phyloP scores from a whole-genome alignment of 768 basidiomycete genomes.

The Ephemerocybe angulata region DNA sequence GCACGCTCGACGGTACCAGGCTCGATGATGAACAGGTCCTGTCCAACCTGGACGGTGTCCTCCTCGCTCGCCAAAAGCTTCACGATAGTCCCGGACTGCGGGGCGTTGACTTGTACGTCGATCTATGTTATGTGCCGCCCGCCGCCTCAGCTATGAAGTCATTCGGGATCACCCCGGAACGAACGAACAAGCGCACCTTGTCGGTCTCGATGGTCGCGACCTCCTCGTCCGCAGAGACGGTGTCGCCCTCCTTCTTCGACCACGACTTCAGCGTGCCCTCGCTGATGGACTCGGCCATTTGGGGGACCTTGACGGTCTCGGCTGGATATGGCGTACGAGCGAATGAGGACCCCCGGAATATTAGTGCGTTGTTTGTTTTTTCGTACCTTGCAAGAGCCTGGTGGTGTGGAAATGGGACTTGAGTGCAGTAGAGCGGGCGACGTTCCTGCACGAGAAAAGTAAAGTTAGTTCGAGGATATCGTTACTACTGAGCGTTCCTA shows the following conservation, averaged over 20 bases:
- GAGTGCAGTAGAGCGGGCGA: conserved; percentile 42
- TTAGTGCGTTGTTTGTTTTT: background rate
- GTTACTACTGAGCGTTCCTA: background rate
- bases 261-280: conserved; percentile 96
- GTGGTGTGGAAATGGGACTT: conserved; percentile 69
- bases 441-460: conserved; percentile 36
- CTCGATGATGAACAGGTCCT: conserved; percentile 91
- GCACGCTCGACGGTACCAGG: conserved; percentile 70
- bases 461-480: conserved; percentile 10
- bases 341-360: background rate
- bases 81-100: conserved; percentile 80
- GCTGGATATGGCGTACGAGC: conserved; percentile 34
- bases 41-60: conserved; percentile 90
- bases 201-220: conserved; percentile 98
- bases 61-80: conserved; percentile 88
- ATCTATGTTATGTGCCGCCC: conserved; percentile 51
- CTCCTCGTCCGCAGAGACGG: conserved; percentile 90
- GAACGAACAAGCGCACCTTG: conserved; percentile 58
- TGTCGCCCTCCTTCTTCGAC: conserved; percentile 91
- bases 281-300: conserved; percentile 98
- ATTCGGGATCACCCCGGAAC: background rate
- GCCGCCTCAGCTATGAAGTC: conserved; percentile 1
- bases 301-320: conserved; percentile 91
- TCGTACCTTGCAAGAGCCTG: conserved; percentile 63
- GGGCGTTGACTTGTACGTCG: conserved; percentile 95